Base-by-base conservation (phyloP, 2,329 filamentous ascomycete species). In the Xylaria sp. region DNA sequence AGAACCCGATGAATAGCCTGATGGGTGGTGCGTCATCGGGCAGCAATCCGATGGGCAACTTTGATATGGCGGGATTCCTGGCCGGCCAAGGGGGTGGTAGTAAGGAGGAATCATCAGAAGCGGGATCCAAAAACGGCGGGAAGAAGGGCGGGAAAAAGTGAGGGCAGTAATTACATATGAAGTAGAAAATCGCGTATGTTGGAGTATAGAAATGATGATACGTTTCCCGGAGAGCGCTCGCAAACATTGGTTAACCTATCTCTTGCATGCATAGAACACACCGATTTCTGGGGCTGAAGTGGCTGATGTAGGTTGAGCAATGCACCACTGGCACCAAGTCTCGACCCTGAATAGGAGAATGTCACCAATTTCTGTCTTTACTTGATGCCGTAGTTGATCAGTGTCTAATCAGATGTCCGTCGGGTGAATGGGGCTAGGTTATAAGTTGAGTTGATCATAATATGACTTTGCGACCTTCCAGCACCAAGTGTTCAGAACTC, bases 51-150 rank as follows among this genome's bases (percentile, higher is more conserved):
- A 81, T 87, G 62, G 83, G 82, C 67, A 84, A 83, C 78, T 89
- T 90, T 70, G 88, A 90, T 74, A 85, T 90, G 85, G 88, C 88
- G 2, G 84, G 84, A 7, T 92, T 89, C 77, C 82, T 92, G 71
- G 85, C 89, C 3, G 89, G 89, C 4, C 83, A 84, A 48, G 78
- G 77, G 28, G 84, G 83, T 72, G 83, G 84, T 74, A 80, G 83
- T 10, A 76, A 74, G 42, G 71, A 56, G 15, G 69, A 56, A 9
- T 23, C 63, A n/a, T 2, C 60, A 13, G 79, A 81, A 15, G 66
- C 75, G 42, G 65, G 71, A 65, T 63, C 75, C 26, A 73, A 74
- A 23, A 73, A 72, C 63, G 69, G 74, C 33, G 77, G 77, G 36
- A 84, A 83, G 76, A 83, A 80, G 67, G 80, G 83, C 69, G 83